These are phyloP conservation scores for Draba incana DNA, from an alignment of 345 rosid species.

Conservation along the genomic window DNA sequence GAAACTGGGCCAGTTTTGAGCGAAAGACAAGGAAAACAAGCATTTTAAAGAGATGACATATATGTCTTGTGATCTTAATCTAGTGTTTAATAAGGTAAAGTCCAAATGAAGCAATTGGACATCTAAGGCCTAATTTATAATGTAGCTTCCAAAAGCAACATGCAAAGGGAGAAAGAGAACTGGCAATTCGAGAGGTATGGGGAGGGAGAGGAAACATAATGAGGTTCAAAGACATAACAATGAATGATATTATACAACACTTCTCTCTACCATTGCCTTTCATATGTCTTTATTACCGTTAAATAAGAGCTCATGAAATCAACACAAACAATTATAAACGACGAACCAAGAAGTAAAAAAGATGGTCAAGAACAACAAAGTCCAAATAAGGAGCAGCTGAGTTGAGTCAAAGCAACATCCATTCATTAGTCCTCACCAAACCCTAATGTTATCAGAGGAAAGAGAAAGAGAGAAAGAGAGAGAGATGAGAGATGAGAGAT, in stretches of 20 bases:
- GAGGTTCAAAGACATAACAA: not conserved
- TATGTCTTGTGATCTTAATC: too few species aligned
- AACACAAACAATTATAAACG: conserved; percentile 31
- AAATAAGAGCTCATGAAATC: conserved; percentile 11
- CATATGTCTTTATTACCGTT: conserved; percentile 16
- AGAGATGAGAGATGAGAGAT: too few species aligned
- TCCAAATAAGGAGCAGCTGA: conserved; percentile 18
- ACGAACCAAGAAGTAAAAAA: conserved; percentile 2
- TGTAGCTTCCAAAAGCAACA: too few species aligned
- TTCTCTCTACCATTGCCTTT: not conserved
- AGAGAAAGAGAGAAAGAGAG: not conserved
- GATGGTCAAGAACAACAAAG: conserved; percentile 1
- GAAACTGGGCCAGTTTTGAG: too few species aligned
- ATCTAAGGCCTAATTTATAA: too few species aligned
- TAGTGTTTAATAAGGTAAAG: too few species aligned
- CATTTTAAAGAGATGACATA: too few species aligned
- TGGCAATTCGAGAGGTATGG: too few species aligned
- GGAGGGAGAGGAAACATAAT: not conserved
- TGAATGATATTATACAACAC: not conserved
- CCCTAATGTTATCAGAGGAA: conserved; percentile 37
- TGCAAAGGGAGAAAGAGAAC: too few species aligned
- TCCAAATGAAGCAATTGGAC: too few species aligned
- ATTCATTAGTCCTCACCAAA: conserved; percentile 35
- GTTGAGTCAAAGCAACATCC: conserved; percentile 31
- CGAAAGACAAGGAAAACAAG: too few species aligned